Percentiles rank a stretch among this genome's conserved stretches.
phyloP scores from a whole-genome alignment of 331 rosid genomes.

The Malus hybrid region DNA sequence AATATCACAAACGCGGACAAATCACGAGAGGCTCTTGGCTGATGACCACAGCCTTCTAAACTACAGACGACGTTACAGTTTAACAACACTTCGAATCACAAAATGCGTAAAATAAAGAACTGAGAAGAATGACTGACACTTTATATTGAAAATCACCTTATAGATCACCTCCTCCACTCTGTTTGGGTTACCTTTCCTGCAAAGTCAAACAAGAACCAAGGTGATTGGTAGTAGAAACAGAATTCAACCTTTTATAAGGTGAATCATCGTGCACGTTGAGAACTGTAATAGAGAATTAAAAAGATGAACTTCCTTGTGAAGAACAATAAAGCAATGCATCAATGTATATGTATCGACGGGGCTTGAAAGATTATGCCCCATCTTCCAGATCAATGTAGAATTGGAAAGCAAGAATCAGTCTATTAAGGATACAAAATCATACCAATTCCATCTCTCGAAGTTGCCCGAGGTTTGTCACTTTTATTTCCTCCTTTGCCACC shows the following conservation, averaged over 20 bases:
- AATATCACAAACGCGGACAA: slow-evolving; percentile 51
- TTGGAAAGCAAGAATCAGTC: not conserved
- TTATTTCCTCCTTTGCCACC: slow-evolving; percentile 61
- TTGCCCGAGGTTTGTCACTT: slow-evolving; percentile 39
- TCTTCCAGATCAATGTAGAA: not conserved
- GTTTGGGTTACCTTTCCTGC: slow-evolving; percentile 78
- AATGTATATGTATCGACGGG: not conserved
- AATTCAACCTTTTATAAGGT: not conserved
- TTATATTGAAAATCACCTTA: slow-evolving; percentile 46
- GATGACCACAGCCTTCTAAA: slow-evolving; percentile 31
- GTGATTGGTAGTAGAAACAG: not conserved
- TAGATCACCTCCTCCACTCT: slow-evolving; percentile 91
- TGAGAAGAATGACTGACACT: slow-evolving; percentile 23
- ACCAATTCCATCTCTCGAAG: slow-evolving; percentile 76
- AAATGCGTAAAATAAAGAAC: slow-evolving; percentile 32
- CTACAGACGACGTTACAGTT: slow-evolving; percentile 23
- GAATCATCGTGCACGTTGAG: not conserved
- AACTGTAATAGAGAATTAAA: not conserved
- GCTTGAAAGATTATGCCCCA: not conserved
- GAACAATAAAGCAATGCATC: not conserved
- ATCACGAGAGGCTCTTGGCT: slow-evolving; percentile 26
- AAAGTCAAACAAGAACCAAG: slow-evolving; percentile 17
- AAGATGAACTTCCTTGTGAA: not conserved
- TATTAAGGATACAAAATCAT: slow-evolving; percentile 11
- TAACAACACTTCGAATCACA: slow-evolving; percentile 32